Evolutionary conservation across 768 basidiomycete genomes (phyloP), one percentile per base, ranked within the genome.

Genomic region (Cyclocybe aegerita): DNA sequence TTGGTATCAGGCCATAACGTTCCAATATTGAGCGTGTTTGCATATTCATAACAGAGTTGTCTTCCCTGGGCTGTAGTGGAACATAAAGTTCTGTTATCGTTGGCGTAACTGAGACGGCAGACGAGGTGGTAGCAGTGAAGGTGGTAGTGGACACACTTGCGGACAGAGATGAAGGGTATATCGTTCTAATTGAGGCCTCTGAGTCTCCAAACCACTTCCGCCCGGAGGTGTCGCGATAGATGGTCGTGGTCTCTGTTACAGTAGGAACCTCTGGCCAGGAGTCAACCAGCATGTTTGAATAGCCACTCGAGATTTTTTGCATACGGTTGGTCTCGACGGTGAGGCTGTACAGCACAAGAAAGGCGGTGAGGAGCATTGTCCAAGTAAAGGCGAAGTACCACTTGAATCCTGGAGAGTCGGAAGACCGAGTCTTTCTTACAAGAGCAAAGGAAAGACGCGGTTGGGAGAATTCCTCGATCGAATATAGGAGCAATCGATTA

Each of bases 381-480:
- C 67, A 70, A n/a, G 68, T 65, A 16, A 64, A 35, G 40, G 64
- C 46, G 43, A 56, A 60, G 38, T 50, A 59, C 54, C 52, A 58
- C 48, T 48, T 54, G 54, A 50, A 50, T 10, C 48, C 59, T 50
- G 44, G 29, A 34, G 45, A 23, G 42, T 23, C 23, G 57, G 40
- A 49, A 57, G 49, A 40, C 35, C 35, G 36, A 53, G 40, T 43
- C 8, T 44, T 50, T 35, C 58, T 66, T 36, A 54, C 63, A 17
- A 76, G 50, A 12, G 58, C 58, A 17, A 85, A 46, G 37, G 72
- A 74, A 9, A 88, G 62, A 16, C 70, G 72, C 3, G 87, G 84
- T 58, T 78, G 74, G 63, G 84, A 86, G 58, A 77, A 80, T 54
- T 74, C 79, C 47, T 77, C 76, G 58, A 81, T 62, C 11, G 77